Base-by-base conservation (phyloP, 805 yeast genomes). In the Schwanniomyces polymorphus region DNA sequence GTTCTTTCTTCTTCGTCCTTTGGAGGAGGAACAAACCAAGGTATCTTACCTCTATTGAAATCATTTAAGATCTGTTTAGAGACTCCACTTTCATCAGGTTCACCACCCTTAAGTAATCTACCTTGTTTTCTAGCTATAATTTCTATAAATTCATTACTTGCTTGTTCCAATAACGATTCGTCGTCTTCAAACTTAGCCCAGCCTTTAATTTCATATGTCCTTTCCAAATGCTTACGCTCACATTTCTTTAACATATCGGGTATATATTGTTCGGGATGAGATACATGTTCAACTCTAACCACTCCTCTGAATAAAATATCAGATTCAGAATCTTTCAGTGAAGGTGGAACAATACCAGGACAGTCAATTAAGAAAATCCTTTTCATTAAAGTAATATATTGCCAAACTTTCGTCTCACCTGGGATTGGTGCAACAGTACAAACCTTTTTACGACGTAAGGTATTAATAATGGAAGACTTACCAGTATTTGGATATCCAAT, bases 401-500 rank as follows among this genome's bases (percentile, higher is more conserved):
- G 99, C 99, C 99, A 92, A 39, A 92, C 97, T 70, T 92, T 92
- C 29, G 99, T 92, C 66, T 92, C 99, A 67, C 99, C 99, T 27
- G 99, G 99, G 59, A 92, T 91, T 41, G 99, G 99, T 1, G 99
- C 99, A 41, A 92, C 98, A 39, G 80, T 85, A 74, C 98, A 94
- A 41, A 92, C 99, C 73, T 92, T 94, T 80, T 94, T 94, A 67
- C 85, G 84, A 64, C 97, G 83, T 58, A 92, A 75, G 2, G 98
- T 91, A 72, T 92, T 92, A 61, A 92, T 92, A 55, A 92, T 90
- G 37, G 97, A 88, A 1, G 98, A 92, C 65, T 92, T 92, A 56
- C 99, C 99, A n/a, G 97, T 87, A 64, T 92, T 92, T 55, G 99
- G 99, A 65, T 94, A 92, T 12, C 99, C 99, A 63, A 92, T 91